Evolutionary conservation across 148 eudicot genomes (phyloP).

Genomic region (Rhododendron kiyosumense): DNA sequence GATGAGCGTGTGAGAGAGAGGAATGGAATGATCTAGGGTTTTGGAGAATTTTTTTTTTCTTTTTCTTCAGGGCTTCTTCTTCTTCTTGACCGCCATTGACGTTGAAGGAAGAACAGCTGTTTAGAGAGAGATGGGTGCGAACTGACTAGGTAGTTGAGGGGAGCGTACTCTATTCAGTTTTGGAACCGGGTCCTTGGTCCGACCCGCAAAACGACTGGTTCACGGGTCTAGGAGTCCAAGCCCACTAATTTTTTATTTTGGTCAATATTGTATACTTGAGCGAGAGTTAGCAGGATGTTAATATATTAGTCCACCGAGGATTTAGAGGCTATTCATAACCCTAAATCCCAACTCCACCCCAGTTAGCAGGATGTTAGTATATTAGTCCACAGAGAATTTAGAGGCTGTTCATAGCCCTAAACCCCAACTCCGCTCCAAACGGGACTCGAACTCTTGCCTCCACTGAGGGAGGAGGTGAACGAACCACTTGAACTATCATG

Average conservation of each 20-base stretch:
- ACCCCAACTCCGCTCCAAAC: too few relatives aligned
- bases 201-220: not conserved
- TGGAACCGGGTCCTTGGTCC: not conserved
- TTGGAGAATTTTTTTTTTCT: not conserved
- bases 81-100: slow-evolving; percentile 19
- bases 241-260: not conserved
- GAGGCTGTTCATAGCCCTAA: too few relatives aligned
- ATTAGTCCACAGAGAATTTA: accelerated
- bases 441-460: too few relatives aligned
- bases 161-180: not conserved
- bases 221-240: not conserved
- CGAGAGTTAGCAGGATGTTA: too few relatives aligned
- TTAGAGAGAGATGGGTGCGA: not conserved
- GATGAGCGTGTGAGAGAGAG: not conserved
- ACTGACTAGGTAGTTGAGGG: not conserved
- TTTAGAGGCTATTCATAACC: too few relatives aligned
- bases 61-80: not conserved
- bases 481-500: too few relatives aligned
- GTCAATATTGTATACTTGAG: too few relatives aligned
- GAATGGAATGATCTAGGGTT: not conserved
- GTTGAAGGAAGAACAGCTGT: not conserved
- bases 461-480: too few relatives aligned
- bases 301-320: accelerated
- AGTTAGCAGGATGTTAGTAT: too few relatives aligned
- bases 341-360: too few relatives aligned